A percentile compares a stretch with the other conserved stretches of the same genome.
Conservation (phyloP, 768 basidiomycete genomes). For the Stropharia rugosoannulata region DNA sequence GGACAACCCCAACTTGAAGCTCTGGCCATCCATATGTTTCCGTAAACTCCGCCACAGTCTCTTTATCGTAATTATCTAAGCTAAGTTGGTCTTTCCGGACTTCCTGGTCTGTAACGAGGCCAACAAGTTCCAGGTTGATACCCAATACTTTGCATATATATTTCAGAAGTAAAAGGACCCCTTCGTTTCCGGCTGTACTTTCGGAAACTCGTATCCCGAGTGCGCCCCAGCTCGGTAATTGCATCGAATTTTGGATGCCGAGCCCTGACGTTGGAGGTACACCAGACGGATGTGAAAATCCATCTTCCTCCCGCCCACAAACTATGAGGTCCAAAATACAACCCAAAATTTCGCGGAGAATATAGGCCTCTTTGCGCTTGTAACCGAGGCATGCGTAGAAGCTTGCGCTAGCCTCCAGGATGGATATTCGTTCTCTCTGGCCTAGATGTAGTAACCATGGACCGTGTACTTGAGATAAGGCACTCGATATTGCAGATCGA, state of each 20-base stretch:
- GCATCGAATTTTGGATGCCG: conserved; percentile 43
- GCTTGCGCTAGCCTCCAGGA: conserved; percentile 70
- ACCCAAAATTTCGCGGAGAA: conserved; percentile 83
- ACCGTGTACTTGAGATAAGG: conserved; percentile 75
- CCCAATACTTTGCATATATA: conserved; percentile 80
- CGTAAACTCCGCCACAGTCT: conserved; percentile 37
- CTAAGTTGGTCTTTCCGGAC: conserved; percentile 12
- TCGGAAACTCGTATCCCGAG: conserved; percentile 76
- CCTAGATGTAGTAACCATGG: conserved; percentile 86
- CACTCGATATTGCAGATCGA: conserved; percentile 61
- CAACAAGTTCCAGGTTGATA: conserved; percentile 74
- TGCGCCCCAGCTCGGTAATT: conserved; percentile 42
- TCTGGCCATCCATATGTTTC: conserved; percentile 91
- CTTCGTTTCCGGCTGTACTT: conserved; percentile 76
- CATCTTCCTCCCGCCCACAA: conserved; percentile 78
- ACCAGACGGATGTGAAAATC: conserved; percentile 42
- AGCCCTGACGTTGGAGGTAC: conserved; percentile 42
- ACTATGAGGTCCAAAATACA: conserved; percentile 84
- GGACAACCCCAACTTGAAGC: conserved; percentile 88
- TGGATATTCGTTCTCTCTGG: conserved; percentile 67
- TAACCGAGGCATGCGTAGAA: conserved; percentile 83
- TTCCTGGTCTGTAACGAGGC: conserved; percentile 35
- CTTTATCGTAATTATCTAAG: conserved; percentile 35
- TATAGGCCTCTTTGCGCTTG: conserved; percentile 83
- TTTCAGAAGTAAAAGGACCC: conserved; percentile 72